phyloP scores from a whole-genome alignment of 2,329 filamentous ascomycete species.

The Pseudogymnoascus sp. region DNA sequence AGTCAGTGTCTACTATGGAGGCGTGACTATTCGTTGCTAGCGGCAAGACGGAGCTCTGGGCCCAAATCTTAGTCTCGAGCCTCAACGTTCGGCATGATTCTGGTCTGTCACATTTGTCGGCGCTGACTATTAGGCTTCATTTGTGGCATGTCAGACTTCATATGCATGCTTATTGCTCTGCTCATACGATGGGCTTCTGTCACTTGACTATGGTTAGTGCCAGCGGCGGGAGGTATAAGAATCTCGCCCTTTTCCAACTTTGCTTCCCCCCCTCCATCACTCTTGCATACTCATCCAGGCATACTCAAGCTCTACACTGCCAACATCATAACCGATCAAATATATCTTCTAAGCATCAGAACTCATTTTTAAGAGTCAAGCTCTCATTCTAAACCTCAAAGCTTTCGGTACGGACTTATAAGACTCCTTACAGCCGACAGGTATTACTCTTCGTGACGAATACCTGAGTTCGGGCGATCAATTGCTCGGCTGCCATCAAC shows the following conservation, averaged over 20 bases:
- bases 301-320: constrained; percentile 7
- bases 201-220: not conserved
- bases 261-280: not conserved
- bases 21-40: not conserved
- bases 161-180: not conserved
- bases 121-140: not conserved
- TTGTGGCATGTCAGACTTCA: not conserved
- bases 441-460: constrained; percentile 1
- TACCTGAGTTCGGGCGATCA: not conserved
- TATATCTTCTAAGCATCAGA: constrained; percentile 1
- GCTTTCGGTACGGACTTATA: not conserved
- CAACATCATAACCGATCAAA: not conserved
- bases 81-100: not conserved
- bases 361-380: constrained; percentile 1
- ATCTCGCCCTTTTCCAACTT: not conserved
- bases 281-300: constrained; percentile 6
- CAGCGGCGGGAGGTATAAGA: not conserved
- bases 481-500: constrained; percentile 4
- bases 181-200: not conserved
- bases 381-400: not conserved
- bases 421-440: not conserved
- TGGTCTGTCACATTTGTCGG: not conserved
- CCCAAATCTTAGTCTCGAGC: not conserved
- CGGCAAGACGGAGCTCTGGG: not conserved
- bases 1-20: not conserved